A percentile compares a stretch with the other conserved stretches of the same genome.
Conservation (phyloP, 2,329 filamentous ascomycete species). For the Aspergillus fructus region DNA sequence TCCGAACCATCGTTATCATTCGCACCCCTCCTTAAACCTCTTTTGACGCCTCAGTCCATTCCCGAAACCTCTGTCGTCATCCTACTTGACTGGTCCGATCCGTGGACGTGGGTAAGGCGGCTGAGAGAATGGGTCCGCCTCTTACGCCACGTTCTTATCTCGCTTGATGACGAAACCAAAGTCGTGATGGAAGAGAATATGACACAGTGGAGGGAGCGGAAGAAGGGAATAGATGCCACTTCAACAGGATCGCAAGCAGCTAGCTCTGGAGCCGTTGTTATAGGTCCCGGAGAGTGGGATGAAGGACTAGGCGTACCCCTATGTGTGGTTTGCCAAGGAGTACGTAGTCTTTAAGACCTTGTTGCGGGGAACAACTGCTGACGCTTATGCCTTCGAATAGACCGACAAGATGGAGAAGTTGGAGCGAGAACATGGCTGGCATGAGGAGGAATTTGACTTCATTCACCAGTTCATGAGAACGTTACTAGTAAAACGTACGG, state of each 20-base stretch:
- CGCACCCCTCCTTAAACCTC: conserved; percentile 75
- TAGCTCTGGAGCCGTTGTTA: conserved; percentile 64
- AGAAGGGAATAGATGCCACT: conserved; percentile 60
- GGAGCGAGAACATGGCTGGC: conserved; percentile 88
- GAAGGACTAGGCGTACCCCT: conserved; percentile 82
- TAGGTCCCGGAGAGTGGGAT: conserved; percentile 90
- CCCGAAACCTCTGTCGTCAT: conserved; percentile 85
- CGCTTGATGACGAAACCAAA: conserved; percentile 73
- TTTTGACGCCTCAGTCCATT: conserved; percentile 79
- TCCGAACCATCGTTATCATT: conserved; percentile 83
- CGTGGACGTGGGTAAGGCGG: conserved; percentile 88
- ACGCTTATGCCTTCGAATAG: conserved; percentile 41
- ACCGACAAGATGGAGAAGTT: conserved; percentile 86
- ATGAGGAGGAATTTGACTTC: conserved; percentile 94
- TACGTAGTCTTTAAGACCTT: conserved; percentile 43
- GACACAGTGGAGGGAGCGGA: conserved; percentile 73
- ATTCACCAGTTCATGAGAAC: conserved; percentile 92
- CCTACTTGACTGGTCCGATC: conserved; percentile 92
- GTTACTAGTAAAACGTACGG: conserved; percentile 77
- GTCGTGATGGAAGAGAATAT: conserved; percentile 85
- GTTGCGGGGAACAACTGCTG: conserved; percentile 12
- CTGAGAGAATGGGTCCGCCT: conserved; percentile 87
- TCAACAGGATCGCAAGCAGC: conserved; percentile 57
- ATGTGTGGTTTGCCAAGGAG: conserved; percentile 94
- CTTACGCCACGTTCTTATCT: conserved; percentile 72